Evolutionary conservation across 1,284 basidiomycete genomes (phyloP), one percentile per base, ranked within the genome.

Genomic region (Wolfiporia cocos): DNA sequence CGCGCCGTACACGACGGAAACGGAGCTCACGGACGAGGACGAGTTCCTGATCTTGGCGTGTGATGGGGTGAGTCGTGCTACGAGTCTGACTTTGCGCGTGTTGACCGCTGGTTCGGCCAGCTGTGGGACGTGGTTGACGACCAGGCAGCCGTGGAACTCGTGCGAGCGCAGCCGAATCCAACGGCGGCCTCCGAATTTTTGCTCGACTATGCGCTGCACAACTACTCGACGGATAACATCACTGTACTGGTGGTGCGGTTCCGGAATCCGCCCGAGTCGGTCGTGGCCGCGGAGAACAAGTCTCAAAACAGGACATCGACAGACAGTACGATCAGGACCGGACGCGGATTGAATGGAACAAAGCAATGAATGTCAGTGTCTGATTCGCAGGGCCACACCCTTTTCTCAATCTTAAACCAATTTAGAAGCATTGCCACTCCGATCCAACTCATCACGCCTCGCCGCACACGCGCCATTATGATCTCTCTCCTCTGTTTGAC

Each of bases 81-180:
- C 41, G 41, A 21, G 22, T 24, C 21, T 18, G 23, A 15, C 12
- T 10, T 30, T 18, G 22, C 18, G 19, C 19, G 40, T 22, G 21
- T 12, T 18, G 15, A 11, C 37, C 24, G 37, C 24, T 10, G 22
- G n/a, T 20, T 21, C 15, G 22, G 21, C n/a, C 41, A 98, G 94
- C 75, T 99, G 0, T 99, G 96, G 96, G 96, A 99, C 62, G 92
- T 99, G 7, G 78, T 85, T 39, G 83, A 83, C 41, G 96, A 99
- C 63, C 93, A 99, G 65, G 78, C 78, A 37, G 95, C 94, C 1
- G 85, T 96, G 28, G 87, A 98, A 44, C 75, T 96, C 37, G 78
- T 97, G 41, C 80, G 81, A 35, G 68, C 78, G 22, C 70, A 84
- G 17, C 62, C 72, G 26, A 89, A 97, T 58, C 82, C 95, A 3